phyloP scores from a whole-genome alignment of 1,139 yeast species.

The Taiozyma onychis region DNA sequence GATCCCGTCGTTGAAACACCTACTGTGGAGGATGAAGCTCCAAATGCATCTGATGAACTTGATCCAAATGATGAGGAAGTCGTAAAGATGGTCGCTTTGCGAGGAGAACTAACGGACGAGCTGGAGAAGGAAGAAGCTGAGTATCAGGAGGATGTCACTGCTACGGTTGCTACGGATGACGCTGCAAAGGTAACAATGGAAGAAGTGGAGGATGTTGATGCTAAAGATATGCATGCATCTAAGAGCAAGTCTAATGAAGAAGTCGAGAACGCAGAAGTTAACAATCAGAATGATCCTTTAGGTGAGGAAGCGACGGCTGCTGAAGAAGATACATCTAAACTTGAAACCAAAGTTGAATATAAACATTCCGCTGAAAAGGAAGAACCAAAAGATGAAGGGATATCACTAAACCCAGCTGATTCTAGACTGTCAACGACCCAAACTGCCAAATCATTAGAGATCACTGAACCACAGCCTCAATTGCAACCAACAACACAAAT shows the following conservation, averaged over 20 bases:
- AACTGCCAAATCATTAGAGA: not conserved
- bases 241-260: not conserved
- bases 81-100: not conserved
- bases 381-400: not conserved
- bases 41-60: not conserved
- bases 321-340: not conserved
- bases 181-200: not conserved
- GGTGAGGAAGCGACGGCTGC: too few species aligned
- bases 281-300: not conserved
- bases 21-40: not conserved
- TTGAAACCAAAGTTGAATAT: not conserved
- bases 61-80: not conserved
- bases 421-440: not conserved
- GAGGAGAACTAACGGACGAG: not conserved
- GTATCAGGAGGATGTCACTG: not conserved
- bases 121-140: not conserved
- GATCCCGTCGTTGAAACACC: not conserved
- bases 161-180: not conserved
- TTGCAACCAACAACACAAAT: not conserved
- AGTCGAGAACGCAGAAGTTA: not conserved
- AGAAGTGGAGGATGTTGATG: not conserved
- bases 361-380: not conserved
- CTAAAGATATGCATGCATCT: not conserved
- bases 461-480: not conserved
- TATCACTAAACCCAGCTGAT: not conserved